Evolutionary conservation across 805 yeast species (phyloP).

Genomic region (Saccharomycopsis sp.): DNA sequence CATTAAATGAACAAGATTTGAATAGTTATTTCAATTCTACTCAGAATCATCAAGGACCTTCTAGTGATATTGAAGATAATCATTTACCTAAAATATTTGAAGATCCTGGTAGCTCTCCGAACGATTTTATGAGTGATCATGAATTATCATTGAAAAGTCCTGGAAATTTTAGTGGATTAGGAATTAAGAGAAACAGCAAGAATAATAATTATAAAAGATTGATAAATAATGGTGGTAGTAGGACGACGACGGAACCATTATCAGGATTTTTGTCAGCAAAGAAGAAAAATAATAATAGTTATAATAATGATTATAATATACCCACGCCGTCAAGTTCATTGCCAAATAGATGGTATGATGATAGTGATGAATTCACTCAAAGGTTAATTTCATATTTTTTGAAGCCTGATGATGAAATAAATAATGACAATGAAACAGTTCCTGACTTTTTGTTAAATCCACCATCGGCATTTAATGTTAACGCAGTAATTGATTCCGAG

Average conservation of each 20-base stretch:
- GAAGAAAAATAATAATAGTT: neutral
- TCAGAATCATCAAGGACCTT: conserved; percentile 2
- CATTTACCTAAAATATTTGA: conserved; percentile 6
- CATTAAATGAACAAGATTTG: conserved; percentile 20
- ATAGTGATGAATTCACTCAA: conserved; percentile 37
- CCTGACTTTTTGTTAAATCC: conserved; percentile 64
- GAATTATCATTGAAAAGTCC: conserved; percentile 37
- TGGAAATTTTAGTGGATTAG: conserved; percentile 14
- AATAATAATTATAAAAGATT: neutral
- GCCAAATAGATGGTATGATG: conserved; percentile 25
- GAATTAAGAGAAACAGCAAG: conserved; percentile 1
- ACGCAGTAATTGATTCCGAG: conserved; percentile 83
- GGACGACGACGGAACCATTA: neutral
- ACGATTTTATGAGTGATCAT: conserved; percentile 48
- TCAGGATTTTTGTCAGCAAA: conserved; percentile 3
- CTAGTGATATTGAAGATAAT: conserved; percentile 10
- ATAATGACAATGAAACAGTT: conserved; percentile 32
- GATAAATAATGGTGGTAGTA: conserved; percentile 3
- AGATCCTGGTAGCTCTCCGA: conserved; percentile 38
- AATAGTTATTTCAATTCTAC: conserved; percentile 12
- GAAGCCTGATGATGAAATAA: conserved; percentile 45
- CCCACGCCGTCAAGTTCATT: conserved; percentile 6
- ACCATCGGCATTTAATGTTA: conserved; percentile 58
- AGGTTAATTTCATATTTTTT: conserved; percentile 47
- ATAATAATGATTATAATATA: neutral